These are phyloP conservation scores for Coccomyxa sp. DNA, from an alignment of 139 green algal genomes.

Conservation along the genomic window DNA sequence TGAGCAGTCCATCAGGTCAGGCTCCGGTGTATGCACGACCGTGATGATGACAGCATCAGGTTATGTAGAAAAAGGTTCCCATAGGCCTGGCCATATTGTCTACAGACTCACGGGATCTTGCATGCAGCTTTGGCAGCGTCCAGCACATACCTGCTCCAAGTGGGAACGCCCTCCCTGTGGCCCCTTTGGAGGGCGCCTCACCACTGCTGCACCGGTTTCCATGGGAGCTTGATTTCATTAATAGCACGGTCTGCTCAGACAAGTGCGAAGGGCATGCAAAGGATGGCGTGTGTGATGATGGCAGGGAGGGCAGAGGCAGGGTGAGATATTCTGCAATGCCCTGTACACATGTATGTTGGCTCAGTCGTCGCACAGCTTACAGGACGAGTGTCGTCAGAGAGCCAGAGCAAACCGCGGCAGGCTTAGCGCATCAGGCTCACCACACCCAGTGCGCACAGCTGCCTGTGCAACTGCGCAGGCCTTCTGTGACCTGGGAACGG, in stretches of 20 bases:
- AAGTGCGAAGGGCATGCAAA: conserved; percentile 4
- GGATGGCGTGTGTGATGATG: conserved; percentile 61
- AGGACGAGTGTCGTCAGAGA: too few species aligned
- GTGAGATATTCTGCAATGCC: not conserved
- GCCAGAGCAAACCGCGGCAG: too few species aligned
- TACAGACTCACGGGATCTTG: too few species aligned
- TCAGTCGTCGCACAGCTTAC: not conserved
- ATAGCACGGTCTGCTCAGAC: conserved; percentile 3
- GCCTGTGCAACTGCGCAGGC: not conserved
- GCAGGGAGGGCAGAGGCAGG: conserved; percentile 8
- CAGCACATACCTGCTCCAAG: too few species aligned
- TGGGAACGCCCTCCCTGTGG: too few species aligned
- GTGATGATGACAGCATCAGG: too few species aligned
- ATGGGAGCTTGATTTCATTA: not conserved
- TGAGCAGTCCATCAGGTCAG: too few species aligned
- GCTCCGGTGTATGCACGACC: too few species aligned
- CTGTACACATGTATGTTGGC: not conserved
- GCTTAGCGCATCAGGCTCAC: too few species aligned
- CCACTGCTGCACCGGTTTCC: not conserved
- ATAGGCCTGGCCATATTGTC: too few species aligned
- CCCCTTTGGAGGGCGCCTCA: not conserved
- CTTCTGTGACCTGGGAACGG: conserved; percentile 63
- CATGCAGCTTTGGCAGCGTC: too few species aligned
- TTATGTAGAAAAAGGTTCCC: too few species aligned
- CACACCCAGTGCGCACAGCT: not conserved